These are phyloP conservation scores for Monosporascus cannonballus DNA, from an alignment of 2,329 filamentous ascomycete species.

Conservation along the genomic window DNA sequence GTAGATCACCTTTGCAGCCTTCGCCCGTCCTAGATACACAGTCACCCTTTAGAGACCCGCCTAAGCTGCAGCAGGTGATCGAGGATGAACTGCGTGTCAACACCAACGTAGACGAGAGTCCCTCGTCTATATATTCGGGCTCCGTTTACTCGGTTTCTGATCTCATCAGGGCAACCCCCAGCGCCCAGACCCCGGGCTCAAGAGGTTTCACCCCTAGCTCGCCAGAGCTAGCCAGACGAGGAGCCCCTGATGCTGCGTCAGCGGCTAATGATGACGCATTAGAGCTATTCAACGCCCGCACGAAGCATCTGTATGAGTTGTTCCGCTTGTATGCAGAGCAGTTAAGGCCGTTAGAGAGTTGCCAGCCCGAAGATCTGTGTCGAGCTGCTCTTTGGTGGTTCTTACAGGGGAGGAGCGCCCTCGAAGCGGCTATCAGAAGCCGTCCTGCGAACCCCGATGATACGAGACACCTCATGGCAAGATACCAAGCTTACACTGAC, in stretches of 20 bases:
- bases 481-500: conserved; percentile 77
- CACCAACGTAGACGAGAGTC: conserved; percentile 14
- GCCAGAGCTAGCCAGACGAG: conserved; percentile 22
- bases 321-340: conserved; percentile 75
- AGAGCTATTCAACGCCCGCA: conserved; percentile 62
- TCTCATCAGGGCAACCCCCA: conserved; percentile 17
- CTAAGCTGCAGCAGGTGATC: conserved; percentile 11
- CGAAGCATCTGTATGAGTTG: conserved; percentile 66
- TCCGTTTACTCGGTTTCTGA: conserved; percentile 23
- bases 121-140: conserved; percentile 18
- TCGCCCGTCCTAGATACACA: conserved; percentile 10
- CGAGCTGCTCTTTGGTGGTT: conserved; percentile 86
- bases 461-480: conserved; percentile 47
- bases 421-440: conserved; percentile 67
- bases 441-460: conserved; percentile 50
- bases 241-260: conserved; percentile 33
- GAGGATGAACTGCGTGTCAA: conserved; percentile 20
- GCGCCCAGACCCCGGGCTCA: conserved; percentile 15
- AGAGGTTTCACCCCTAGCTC: conserved; percentile 13
- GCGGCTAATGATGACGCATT: conserved; percentile 60
- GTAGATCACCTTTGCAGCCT: conserved; percentile 13
- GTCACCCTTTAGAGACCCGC: conserved; percentile 13
- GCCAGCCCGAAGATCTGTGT: conserved; percentile 60
- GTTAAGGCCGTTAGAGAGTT: conserved; percentile 58
- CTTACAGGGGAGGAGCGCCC: conserved; percentile 66